Percentiles rank a stretch among this genome's conserved stretches.
Conservation (phyloP, 306 rosid species). For the Acmispon strigosus region DNA sequence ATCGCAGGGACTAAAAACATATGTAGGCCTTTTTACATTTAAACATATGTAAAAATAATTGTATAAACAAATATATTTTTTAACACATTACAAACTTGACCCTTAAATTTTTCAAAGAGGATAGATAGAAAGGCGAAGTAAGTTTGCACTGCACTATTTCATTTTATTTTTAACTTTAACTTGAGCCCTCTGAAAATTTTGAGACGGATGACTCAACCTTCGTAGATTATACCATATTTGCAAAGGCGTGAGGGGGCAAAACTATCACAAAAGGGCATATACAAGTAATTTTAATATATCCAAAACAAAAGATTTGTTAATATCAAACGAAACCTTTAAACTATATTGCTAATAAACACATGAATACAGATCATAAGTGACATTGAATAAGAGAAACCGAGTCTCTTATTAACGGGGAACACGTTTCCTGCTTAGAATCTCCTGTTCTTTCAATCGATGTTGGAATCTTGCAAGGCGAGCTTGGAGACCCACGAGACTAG, state of each 20-base stretch:
- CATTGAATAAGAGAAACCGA: slow-evolving; percentile 19
- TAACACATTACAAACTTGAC: too few species aligned
- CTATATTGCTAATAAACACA: slow-evolving; percentile 18
- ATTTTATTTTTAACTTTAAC: too few species aligned
- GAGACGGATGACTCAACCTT: slow-evolving; percentile 4
- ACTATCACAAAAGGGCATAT: slow-evolving; percentile 30
- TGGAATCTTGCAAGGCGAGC: slow-evolving; percentile 98
- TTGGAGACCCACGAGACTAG: slow-evolving; percentile 93
- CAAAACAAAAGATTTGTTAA: slow-evolving; percentile 7
- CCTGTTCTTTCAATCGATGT: slow-evolving; percentile 92
- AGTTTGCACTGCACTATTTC: too few species aligned
- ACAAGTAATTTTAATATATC: slow-evolving; percentile 19
- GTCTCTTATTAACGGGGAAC: slow-evolving; percentile 60
- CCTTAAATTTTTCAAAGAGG: too few species aligned
- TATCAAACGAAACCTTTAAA: slow-evolving; percentile 28
- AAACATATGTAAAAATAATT: too few species aligned
- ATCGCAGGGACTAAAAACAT: too few species aligned
- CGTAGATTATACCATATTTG: neutral
- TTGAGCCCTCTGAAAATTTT: neutral
- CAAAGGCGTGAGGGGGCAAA: slow-evolving; percentile 11
- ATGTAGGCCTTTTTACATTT: too few species aligned
- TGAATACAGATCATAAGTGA: slow-evolving; percentile 16
- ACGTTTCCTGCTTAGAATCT: slow-evolving; percentile 84
- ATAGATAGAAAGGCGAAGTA: too few species aligned
- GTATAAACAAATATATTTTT: too few species aligned